Base-by-base conservation (phyloP, 1,284 basidiomycete genomes). In the Cerrena zonata region DNA sequence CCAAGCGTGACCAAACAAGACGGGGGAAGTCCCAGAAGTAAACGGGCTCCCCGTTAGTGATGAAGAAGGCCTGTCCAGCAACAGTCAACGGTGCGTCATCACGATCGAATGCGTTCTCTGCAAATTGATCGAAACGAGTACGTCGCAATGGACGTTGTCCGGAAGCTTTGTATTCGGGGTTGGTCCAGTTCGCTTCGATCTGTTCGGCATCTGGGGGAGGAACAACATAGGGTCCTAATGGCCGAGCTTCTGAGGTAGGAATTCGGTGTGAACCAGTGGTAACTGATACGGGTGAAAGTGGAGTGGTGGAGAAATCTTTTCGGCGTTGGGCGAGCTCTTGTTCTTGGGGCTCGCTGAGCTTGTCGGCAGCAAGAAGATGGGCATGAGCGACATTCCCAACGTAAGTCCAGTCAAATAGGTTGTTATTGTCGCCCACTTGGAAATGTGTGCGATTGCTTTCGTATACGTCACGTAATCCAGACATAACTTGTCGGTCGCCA, bases 331-430 rank as follows among this genome's bases (percentile, higher is more conserved):
- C 65, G 10, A 78, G 51, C 2, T 64, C 59, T 53, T 80, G 74
- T 15, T 78, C 65, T 46, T 67, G 57, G 30, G 72, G 70, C 11
- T 76, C 66, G 47, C 73, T 74, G 37, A 95, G 81, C 62, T 81
- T 85, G 74, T 98, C 94, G 7, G 91, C 89, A 1, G 96, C 96
- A 44, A 99, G 83, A 5, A 99, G 72, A 65, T 99, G 96, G 1
- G 95, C 95, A 62, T 91, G 83, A 0, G 94, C 94, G 54, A 96
- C 88, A 67, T 99, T 99, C 56, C 85, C 91, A 56, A 99, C 93
- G 63, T 97, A 98, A 1, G 95, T 98, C 85, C 91, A 97, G 71
- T 99, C 96, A 61, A 94, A 95, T 10, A 98, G 72, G 68, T 99
- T 99, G 54, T 77, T 81, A 72, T 98, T 98, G 69, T 88, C 77